These are phyloP conservation scores for Exophiala oligosperma DNA, from an alignment of 2,329 filamentous ascomycete species.

Conservation along the genomic window DNA sequence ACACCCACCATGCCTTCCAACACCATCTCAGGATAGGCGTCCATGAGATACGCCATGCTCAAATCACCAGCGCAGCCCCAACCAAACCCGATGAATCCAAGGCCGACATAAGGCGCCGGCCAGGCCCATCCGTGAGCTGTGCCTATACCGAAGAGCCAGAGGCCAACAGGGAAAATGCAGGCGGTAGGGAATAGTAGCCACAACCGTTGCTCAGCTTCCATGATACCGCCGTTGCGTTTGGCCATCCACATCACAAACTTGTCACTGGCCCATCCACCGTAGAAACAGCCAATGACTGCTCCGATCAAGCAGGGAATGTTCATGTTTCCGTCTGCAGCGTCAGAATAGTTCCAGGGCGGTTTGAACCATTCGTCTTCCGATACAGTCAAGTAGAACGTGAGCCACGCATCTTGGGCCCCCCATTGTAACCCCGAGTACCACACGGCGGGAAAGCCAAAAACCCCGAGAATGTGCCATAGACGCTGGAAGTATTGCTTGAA, in stretches of 20 bases:
- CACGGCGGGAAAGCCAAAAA: constrained; percentile 60
- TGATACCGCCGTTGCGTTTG: constrained; percentile 53
- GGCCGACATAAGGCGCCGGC: constrained; percentile 55
- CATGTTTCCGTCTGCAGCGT: constrained; percentile 58
- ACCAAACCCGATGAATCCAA: constrained; percentile 60
- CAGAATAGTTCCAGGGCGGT: constrained; percentile 56
- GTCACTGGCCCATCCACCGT: constrained; percentile 58
- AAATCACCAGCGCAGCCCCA: constrained; percentile 61
- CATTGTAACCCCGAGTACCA: constrained; percentile 60
- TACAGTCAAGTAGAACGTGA: constrained; percentile 60
- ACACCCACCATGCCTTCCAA: constrained; percentile 61
- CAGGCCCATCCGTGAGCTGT: constrained; percentile 53
- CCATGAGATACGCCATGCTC: constrained; percentile 56
- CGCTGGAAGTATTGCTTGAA: constrained; percentile 56
- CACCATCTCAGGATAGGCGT: constrained; percentile 58
- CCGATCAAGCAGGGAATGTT: constrained; percentile 56
- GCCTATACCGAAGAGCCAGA: constrained; percentile 56
- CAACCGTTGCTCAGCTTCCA: constrained; percentile 57
- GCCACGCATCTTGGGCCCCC: constrained; percentile 61
- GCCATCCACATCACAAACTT: constrained; percentile 58
- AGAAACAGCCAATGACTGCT: constrained; percentile 28
- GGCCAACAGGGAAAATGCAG: constrained; percentile 51
- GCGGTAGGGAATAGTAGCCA: constrained; percentile 54
- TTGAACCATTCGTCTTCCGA: constrained; percentile 58
- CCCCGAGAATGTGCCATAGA: constrained; percentile 56